These are phyloP conservation scores for Ceratocystis alfenasii DNA, from an alignment of 2,329 filamentous ascomycete species.

Conservation along the genomic window DNA sequence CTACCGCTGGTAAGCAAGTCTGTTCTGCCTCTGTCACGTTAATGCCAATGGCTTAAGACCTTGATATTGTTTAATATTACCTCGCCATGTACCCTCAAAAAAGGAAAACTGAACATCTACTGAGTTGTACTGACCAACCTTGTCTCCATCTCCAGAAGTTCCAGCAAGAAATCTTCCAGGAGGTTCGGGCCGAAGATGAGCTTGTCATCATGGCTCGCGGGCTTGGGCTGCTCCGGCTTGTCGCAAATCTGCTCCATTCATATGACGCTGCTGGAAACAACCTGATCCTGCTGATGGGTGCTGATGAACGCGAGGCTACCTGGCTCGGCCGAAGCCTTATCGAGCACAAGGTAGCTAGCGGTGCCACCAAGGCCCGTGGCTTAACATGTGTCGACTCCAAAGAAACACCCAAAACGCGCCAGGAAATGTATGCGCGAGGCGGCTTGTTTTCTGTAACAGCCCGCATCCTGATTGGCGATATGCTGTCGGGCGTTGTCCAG, in stretches of 20 bases:
- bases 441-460: conserved; percentile 95
- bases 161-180: conserved; percentile 89
- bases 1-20: conserved; percentile 50
- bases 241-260: conserved; percentile 92
- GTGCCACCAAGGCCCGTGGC: conserved; percentile 54
- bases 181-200: conserved; percentile 82
- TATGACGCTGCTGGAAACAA: conserved; percentile 96
- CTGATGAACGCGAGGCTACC: conserved; percentile 83
- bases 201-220: conserved; percentile 85
- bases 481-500: conserved; percentile 71
- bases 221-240: conserved; percentile 77
- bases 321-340: conserved; percentile 95
- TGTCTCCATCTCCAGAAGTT: conserved; percentile 49
- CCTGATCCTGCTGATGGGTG: conserved; percentile 75
- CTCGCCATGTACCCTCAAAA: too few relatives aligned
- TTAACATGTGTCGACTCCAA: conserved; percentile 91
- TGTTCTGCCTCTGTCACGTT: background rate
- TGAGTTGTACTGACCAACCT: background rate
- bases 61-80: background rate
- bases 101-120: background rate
- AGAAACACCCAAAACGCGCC: conserved; percentile 73
- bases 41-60: background rate
- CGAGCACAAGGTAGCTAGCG: conserved; percentile 83
- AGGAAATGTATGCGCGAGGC: conserved; percentile 82
- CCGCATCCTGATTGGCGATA: conserved; percentile 84